These are phyloP conservation scores for Spathaspora boniae DNA, from an alignment of 805 yeast genomes.

Conservation along the genomic window DNA sequence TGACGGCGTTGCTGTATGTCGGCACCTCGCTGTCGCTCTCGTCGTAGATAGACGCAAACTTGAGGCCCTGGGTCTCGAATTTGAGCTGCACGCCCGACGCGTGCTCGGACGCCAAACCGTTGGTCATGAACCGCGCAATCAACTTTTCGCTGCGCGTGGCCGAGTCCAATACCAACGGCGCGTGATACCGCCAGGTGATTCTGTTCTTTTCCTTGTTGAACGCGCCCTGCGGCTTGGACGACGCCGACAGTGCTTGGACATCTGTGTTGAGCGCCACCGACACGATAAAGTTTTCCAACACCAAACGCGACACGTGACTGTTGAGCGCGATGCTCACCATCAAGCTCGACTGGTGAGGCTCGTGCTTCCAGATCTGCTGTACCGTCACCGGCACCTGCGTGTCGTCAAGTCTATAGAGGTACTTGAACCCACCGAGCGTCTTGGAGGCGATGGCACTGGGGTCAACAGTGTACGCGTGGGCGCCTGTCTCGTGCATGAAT, in stretches of 20 bases:
- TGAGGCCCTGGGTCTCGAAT: slow-evolving; percentile 47
- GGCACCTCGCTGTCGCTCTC: slow-evolving; percentile 30
- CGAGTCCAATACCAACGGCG: slow-evolving; percentile 35
- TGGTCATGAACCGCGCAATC: slow-evolving; percentile 83
- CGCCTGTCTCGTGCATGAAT: slow-evolving; percentile 25
- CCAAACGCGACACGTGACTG: slow-evolving; percentile 32
- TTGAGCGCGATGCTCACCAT: slow-evolving; percentile 55
- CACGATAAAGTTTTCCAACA: slow-evolving; percentile 57
- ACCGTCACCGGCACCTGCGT: slow-evolving; percentile 61
- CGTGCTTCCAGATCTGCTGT: slow-evolving; percentile 88
- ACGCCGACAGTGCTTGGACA: slow-evolving; percentile 66
- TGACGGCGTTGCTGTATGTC: slow-evolving; percentile 43
- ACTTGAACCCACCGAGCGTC: slow-evolving; percentile 80
- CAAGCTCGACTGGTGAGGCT: slow-evolving; percentile 78
- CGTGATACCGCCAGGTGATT: slow-evolving; percentile 74
- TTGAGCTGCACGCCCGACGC: slow-evolving; percentile 71
- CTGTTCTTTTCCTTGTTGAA: slow-evolving; percentile 83
- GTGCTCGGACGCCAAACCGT: slow-evolving; percentile 66
- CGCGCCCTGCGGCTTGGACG: slow-evolving; percentile 89
- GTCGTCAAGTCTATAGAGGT: slow-evolving; percentile 45
- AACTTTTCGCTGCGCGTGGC: slow-evolving; percentile 76
- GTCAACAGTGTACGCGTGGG: slow-evolving; percentile 38
- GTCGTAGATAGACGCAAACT: slow-evolving; percentile 37
- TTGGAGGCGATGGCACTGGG: slow-evolving; percentile 54
- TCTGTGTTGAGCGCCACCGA: slow-evolving; percentile 58